Conservation (phyloP, 768 basidiomycete species). For the Suillus alpinus region DNA sequence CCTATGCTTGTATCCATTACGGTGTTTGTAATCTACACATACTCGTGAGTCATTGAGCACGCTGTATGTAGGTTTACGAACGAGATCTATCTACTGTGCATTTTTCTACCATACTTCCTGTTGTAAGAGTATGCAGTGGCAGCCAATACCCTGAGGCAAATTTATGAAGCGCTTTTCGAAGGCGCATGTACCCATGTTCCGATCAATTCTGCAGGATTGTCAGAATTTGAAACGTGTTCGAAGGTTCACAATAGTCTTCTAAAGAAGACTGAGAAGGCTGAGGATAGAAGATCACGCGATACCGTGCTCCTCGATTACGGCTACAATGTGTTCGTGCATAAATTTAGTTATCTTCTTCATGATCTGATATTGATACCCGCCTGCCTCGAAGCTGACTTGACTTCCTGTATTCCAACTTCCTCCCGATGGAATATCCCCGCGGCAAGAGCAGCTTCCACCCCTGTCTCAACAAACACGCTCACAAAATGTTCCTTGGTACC, state of each 20-base stretch:
- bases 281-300: not conserved
- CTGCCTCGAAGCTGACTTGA: slow-evolving; percentile 58
- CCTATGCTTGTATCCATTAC: slow-evolving; percentile 31
- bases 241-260: not conserved
- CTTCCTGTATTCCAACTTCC: slow-evolving; percentile 79
- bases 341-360: slow-evolving; percentile 8
- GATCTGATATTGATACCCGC: slow-evolving; percentile 50
- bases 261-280: too few species aligned
- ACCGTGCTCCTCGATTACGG: not conserved
- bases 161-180: not conserved
- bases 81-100: slow-evolving; percentile 31
- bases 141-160: not conserved
- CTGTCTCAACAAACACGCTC: slow-evolving; percentile 78
- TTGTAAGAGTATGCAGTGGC: slow-evolving; percentile 1
- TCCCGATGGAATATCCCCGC: slow-evolving; percentile 96
- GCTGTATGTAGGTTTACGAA: slow-evolving; percentile 33
- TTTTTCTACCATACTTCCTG: slow-evolving; percentile 14
- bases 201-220: not conserved
- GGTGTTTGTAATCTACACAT: slow-evolving; percentile 31
- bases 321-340: not conserved
- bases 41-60: slow-evolving; percentile 23
- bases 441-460: slow-evolving; percentile 88
- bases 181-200: not conserved
- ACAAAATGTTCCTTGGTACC: slow-evolving; percentile 80
- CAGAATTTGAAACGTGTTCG: not conserved